Conservation (phyloP, 108 stramenopile genomes). For the Nannochloropsis oceanica region DNA sequence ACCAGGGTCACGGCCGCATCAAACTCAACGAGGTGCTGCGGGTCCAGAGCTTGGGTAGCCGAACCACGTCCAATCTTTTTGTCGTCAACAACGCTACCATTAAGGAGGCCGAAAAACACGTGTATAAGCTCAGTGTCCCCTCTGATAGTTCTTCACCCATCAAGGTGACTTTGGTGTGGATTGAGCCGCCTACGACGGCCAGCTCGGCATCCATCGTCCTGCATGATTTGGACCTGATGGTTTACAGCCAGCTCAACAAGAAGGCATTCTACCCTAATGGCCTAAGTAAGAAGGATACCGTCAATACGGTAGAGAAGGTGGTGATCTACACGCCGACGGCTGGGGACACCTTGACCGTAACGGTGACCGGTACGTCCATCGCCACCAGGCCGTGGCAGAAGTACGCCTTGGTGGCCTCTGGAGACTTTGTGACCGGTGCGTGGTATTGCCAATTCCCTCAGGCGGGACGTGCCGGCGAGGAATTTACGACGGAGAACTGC, state of each 20-base stretch:
- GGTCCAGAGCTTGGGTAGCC: neutral
- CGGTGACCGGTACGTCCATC: neutral
- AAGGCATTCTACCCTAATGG: constrained; percentile 31
- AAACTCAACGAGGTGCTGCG: constrained; percentile 18
- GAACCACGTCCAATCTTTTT: constrained; percentile 11
- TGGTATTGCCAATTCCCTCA: neutral
- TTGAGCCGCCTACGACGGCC: constrained; percentile 15
- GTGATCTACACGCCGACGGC: neutral
- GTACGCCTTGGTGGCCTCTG: neutral
- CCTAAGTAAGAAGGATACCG: neutral
- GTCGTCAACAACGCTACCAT: constrained; percentile 22
- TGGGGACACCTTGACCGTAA: neutral
- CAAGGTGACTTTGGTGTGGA: constrained; percentile 32
- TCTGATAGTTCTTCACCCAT: neutral
- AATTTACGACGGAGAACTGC: neutral
- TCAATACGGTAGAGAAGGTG: constrained; percentile 25
- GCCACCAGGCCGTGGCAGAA: neutral
- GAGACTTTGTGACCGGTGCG: neutral
- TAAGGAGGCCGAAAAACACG: constrained; percentile 11
- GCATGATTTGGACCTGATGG: constrained; percentile 35
- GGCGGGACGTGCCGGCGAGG: neutral
- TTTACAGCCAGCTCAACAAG: constrained; percentile 13
- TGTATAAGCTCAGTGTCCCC: constrained; percentile 14
- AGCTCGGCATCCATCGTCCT: constrained; percentile 23
- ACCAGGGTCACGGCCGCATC: constrained; percentile 35